Percentiles rank a stretch among this genome's conserved stretches.
Conservation (phyloP, 1,284 basidiomycete species). For the Schizophyllum amplum region DNA sequence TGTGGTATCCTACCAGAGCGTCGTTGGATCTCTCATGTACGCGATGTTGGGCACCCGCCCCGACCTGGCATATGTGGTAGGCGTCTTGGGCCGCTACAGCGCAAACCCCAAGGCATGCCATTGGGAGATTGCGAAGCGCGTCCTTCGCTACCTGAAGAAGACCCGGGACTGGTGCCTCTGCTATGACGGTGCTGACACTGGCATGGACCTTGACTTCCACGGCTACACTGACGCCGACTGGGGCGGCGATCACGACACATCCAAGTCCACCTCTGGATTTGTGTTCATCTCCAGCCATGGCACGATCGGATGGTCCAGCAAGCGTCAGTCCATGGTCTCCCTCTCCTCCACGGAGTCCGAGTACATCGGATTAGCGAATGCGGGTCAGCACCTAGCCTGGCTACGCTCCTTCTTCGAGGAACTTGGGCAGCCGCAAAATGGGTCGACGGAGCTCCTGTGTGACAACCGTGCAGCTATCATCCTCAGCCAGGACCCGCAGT, state of each 20-base stretch:
- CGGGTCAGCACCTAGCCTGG: conserved; percentile 20
- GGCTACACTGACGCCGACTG: conserved; percentile 19
- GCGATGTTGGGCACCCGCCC: conserved; percentile 16
- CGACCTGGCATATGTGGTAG: conserved; percentile 15
- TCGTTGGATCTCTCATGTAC: conserved; percentile 19
- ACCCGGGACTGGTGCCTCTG: conserved; percentile 13
- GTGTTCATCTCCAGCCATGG: conserved; percentile 16
- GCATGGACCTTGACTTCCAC: conserved; percentile 13
- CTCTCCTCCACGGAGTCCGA: conserved; percentile 27
- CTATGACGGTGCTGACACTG: conserved; percentile 9
- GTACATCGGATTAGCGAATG: conserved; percentile 24
- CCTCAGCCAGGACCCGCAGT: conserved; percentile 12
- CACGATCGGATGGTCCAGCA: conserved; percentile 22
- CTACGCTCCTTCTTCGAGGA: conserved; percentile 17
- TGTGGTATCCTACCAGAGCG: conserved; percentile 6
- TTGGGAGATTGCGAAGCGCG: conserved; percentile 15
- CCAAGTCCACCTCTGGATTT: conserved; percentile 21
- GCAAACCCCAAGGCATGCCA: conserved; percentile 14
- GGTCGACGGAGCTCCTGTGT: conserved; percentile 10
- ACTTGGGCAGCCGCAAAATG: conserved; percentile 18
- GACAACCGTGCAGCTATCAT: conserved; percentile 20
- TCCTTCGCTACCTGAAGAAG: conserved; percentile 19
- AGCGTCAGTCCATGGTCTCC: conserved; percentile 23
- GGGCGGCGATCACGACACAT: conserved; percentile 10
- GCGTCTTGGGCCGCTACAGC: conserved; percentile 14